These are phyloP conservation scores for Aureobasidium sp. DNA, from an alignment of 2,329 filamentous ascomycete species.

Conservation along the genomic window DNA sequence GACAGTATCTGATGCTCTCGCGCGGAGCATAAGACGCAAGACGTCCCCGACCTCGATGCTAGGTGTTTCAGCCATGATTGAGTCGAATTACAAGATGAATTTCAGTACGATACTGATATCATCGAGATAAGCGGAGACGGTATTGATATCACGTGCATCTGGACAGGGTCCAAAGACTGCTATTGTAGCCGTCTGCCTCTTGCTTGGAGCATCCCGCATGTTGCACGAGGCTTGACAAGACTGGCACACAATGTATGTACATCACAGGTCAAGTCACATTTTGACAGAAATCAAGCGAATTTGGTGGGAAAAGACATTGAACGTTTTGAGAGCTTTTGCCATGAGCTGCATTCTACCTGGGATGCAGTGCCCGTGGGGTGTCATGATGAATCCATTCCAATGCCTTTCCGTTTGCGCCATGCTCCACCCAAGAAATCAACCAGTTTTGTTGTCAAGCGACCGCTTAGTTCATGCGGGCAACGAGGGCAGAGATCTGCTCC, in stretches of 20 bases:
- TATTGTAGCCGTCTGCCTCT: too few species aligned
- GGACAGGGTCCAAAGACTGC: background rate
- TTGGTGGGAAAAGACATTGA: constrained; percentile 15
- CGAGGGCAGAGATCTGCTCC: constrained; percentile 92
- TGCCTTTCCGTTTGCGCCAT: constrained; percentile 17
- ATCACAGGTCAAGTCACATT: background rate
- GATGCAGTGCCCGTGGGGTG: constrained; percentile 11
- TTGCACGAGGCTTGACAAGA: background rate
- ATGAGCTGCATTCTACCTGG: constrained; percentile 15
- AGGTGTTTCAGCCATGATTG: background rate
- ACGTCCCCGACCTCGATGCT: background rate
- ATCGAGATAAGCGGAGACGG: background rate
- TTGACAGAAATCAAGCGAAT: background rate
- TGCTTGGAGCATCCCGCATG: too few species aligned
- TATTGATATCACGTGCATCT: background rate
- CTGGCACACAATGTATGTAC: background rate
- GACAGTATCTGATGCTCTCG: background rate
- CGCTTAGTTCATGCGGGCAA: constrained; percentile 95
- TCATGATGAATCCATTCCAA: constrained; percentile 11
- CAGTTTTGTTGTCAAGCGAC: background rate
- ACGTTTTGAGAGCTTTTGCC: constrained; percentile 17
- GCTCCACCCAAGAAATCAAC: constrained; percentile 11
- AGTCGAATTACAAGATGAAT: background rate
- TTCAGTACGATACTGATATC: background rate
- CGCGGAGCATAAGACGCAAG: background rate